A percentile compares a stretch with the other conserved stretches of the same genome.
Conservation (phyloP, 305 asterid genomes). For the Fraxinus latifolia region DNA sequence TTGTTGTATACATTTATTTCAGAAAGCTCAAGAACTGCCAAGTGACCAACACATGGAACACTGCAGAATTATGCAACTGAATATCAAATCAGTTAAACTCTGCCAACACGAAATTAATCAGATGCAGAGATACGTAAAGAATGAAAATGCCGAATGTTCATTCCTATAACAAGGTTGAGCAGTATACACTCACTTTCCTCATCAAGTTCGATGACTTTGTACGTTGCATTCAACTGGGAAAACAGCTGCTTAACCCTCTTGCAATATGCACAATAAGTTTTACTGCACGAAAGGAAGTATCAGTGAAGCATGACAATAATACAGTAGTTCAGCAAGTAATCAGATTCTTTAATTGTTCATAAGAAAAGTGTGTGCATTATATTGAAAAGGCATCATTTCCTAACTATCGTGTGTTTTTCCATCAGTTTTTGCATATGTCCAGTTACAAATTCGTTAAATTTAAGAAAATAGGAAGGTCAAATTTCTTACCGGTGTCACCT, state of each 20-base stretch:
- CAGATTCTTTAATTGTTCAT: background rate
- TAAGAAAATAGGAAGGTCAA: background rate
- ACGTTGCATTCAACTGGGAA: conserved; percentile 54
- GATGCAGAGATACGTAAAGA: background rate
- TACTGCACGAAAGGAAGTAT: conserved; percentile 40
- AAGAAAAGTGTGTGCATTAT: background rate
- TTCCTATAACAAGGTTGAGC: background rate
- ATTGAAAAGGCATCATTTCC: background rate
- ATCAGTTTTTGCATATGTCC: background rate
- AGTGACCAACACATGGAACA: background rate
- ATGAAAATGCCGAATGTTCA: background rate
- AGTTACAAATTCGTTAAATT: background rate
- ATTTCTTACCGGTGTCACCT: background rate
- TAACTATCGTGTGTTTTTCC: background rate
- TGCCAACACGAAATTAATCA: background rate
- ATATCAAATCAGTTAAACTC: background rate
- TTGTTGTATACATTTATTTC: background rate
- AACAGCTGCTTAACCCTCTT: conserved; percentile 61
- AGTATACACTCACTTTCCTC: conserved; percentile 54
- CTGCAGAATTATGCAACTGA: background rate
- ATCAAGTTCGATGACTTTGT: conserved; percentile 66
- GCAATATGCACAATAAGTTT: conserved; percentile 72
- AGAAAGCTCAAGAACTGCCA: background rate
- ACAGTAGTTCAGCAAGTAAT: background rate
- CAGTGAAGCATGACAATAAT: background rate